Base-by-base conservation (phyloP, 2,329 filamentous ascomycete genomes). In the Parastagonospora avenae region DNA sequence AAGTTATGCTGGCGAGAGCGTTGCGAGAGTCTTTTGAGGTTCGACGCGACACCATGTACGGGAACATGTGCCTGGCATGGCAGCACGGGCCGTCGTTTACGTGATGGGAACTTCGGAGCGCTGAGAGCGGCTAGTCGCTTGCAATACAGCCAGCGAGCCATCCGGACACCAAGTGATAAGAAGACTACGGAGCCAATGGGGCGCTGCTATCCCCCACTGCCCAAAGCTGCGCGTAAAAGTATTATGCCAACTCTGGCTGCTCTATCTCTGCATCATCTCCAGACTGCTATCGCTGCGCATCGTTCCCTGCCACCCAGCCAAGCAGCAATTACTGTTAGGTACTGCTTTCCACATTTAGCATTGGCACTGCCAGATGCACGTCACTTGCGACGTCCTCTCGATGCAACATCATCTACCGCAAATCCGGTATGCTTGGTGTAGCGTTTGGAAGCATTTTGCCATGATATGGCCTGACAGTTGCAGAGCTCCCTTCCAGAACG, bases 291-390 rank as follows among this genome's bases (percentile, higher is more conserved):
- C 55, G 50, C 54, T 49, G 45, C 41, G 41, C 53, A 55, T 31
- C 35, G 36, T n/a, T 16, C 14, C 32, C n/a, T 27, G 52, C 36
- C 57, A 52, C 42, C 50, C 61, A 60, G 54, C 67, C 63, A 67
- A 68, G 61, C 63, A 63, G 45, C 59, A 68, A 55, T 71, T 71
- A 60, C 67, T 71, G 57, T 71, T 72, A 72, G 67, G 68, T 70
- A 71, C 66, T 62, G 60, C 52, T 60, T 66, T 63, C 56, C 57
- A 42, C 48, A 36, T 48, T 55, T 42, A 48, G 52, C 54, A 61
- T 64, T 62, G 59, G 56, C 60, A 52, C 62, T 62, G 59, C 55
- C 60, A 52, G 50, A 55, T 60, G 59, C 64, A 66, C 62, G 53
- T 63, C 63, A 65, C 59, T 50, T 50, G 46, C 51, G 50, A 50